These are phyloP conservation scores for Microdochium nivale DNA, from an alignment of 2,329 filamentous ascomycete genomes.

Conservation along the genomic window DNA sequence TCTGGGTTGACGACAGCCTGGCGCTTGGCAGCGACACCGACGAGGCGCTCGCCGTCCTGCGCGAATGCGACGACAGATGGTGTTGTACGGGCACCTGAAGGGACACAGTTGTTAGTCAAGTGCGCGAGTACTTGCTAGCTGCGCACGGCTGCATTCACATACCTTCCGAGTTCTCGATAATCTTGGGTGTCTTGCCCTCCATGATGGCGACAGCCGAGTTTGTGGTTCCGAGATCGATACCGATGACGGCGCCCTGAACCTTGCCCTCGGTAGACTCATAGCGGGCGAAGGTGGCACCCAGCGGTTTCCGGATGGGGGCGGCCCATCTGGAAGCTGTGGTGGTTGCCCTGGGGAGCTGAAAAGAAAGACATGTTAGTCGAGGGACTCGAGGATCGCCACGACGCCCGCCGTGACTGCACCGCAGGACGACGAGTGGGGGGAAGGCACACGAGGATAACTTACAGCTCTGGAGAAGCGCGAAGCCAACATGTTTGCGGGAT, in stretches of 20 bases:
- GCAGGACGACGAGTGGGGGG: conserved; percentile 7
- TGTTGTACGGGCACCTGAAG: conserved; percentile 72
- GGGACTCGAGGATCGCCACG: conserved; percentile 1
- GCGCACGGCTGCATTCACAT: conserved; percentile 19
- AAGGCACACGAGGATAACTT: conserved; percentile 30
- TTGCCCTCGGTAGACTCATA: conserved; percentile 77
- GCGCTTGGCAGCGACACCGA: conserved; percentile 95
- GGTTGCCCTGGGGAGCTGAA: conserved; percentile 69
- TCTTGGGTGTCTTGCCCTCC: conserved; percentile 92
- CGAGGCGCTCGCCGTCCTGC: conserved; percentile 89
- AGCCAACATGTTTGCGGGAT: conserved; percentile 55
- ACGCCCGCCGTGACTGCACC: conserved; percentile 3
- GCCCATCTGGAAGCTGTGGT: conserved; percentile 60
- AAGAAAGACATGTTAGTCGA: conserved; percentile 11
- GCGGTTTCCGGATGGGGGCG: conserved; percentile 58
- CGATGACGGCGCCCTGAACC: conserved; percentile 92
- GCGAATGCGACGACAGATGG: conserved; percentile 94
- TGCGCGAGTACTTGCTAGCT: background rate
- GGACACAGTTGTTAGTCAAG: conserved; percentile 5
- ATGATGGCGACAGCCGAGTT: conserved; percentile 97
- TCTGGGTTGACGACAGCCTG: conserved; percentile 98
- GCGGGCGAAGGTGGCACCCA: conserved; percentile 65
- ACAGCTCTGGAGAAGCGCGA: conserved; percentile 68
- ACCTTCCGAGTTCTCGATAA: conserved; percentile 98
- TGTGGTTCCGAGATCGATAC: conserved; percentile 96